These are phyloP conservation scores for Clarkia xantiana DNA, from an alignment of 345 rosid species.

Conservation along the genomic window DNA sequence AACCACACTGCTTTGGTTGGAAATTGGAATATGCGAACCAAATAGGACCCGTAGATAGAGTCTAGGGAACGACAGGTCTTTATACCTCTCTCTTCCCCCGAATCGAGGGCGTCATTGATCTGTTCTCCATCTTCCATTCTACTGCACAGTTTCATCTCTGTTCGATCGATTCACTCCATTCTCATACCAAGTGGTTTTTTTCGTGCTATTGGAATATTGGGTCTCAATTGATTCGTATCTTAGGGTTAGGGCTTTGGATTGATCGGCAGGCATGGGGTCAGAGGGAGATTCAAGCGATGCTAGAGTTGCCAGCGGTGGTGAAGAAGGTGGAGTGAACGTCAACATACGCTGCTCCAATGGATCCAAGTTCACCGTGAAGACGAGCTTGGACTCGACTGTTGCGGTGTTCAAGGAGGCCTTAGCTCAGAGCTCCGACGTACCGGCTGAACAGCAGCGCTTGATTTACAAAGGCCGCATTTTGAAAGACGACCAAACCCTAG, in stretches of 20 bases:
- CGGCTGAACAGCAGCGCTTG: constrained; percentile 66
- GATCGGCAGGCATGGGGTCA: constrained; percentile 24
- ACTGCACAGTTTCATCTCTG: not conserved
- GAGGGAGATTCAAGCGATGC: constrained; percentile 59
- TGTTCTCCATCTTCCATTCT: not conserved
- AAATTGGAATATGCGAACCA: constrained; percentile 7
- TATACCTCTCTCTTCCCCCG: not conserved
- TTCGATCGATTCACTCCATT: not conserved
- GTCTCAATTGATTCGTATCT: constrained; percentile 4
- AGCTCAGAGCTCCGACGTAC: constrained; percentile 56
- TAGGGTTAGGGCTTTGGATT: constrained; percentile 13
- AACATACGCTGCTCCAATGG: constrained; percentile 58
- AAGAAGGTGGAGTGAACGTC: constrained; percentile 27
- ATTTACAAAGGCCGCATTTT: constrained; percentile 80
- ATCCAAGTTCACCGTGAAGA: constrained; percentile 35
- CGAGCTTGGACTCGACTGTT: constrained; percentile 39
- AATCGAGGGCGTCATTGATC: not conserved
- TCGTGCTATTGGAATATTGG: no score
- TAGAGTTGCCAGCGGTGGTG: constrained; percentile 13
- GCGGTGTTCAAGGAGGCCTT: constrained; percentile 40
- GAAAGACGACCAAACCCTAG: constrained; percentile 66
- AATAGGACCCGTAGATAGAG: not conserved
- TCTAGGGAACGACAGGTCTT: not conserved
- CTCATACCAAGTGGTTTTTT: no score
- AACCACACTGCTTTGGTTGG: constrained; percentile 1